Conservation (phyloP, 2,329 filamentous ascomycete genomes). For the Ophiosphaerella narmari region DNA sequence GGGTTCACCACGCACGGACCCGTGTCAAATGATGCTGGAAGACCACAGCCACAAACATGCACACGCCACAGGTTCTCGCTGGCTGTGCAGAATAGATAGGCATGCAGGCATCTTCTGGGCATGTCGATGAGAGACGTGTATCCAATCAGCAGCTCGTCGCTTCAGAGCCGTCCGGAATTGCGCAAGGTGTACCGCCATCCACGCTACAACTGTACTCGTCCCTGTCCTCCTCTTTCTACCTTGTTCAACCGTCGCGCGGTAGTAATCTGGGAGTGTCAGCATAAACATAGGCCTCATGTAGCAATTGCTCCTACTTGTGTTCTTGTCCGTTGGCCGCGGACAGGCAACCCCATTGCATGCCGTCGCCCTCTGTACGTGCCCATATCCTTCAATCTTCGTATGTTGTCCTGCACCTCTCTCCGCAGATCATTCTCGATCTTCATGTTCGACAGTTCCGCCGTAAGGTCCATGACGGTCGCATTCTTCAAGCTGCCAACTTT, state of each 20-base stretch:
- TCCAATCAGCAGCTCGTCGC: too few species aligned
- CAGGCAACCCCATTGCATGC: slow-evolving; percentile 91
- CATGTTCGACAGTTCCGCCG: slow-evolving; percentile 85
- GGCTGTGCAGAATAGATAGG: too few species aligned
- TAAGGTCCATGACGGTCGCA: slow-evolving; percentile 79
- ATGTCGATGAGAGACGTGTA: too few species aligned
- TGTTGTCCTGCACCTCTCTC: slow-evolving; percentile 80
- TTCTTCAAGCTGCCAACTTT: slow-evolving; percentile 75
- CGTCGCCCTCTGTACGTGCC: slow-evolving; percentile 85
- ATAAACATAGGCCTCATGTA: not conserved
- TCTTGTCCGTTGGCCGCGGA: slow-evolving; percentile 86
- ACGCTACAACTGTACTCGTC: slow-evolving; percentile 35
- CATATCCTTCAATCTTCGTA: slow-evolving; percentile 84
- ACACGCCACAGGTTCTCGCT: too few species aligned
- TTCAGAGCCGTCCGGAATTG: slow-evolving; percentile 24
- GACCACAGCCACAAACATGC: too few species aligned
- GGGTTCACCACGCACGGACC: too few species aligned
- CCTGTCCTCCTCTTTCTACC: slow-evolving; percentile 56
- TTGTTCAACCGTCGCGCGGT: slow-evolving; percentile 49
- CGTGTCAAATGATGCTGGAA: too few species aligned
- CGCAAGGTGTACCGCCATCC: slow-evolving; percentile 22
- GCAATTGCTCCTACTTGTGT: slow-evolving; percentile 62
- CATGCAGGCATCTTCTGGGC: too few species aligned
- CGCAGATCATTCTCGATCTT: slow-evolving; percentile 89
- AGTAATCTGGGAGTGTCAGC: slow-evolving; percentile 10